Conservation (phyloP, 2,329 filamentous ascomycete species). For the Nakataea oryzae region DNA sequence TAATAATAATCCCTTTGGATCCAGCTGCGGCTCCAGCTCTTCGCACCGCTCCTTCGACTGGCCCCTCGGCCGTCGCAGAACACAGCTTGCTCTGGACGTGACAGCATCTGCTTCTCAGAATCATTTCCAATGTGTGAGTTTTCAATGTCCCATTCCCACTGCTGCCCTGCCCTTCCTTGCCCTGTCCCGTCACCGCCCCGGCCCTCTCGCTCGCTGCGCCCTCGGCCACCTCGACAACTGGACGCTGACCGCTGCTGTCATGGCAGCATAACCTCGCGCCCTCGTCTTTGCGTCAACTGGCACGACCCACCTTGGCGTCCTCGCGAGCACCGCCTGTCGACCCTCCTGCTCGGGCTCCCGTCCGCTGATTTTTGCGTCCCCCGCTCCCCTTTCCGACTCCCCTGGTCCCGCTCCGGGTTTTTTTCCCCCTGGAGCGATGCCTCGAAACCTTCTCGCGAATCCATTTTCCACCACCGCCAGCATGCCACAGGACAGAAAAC, state of each 20-base stretch:
- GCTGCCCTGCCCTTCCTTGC: not conserved
- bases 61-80: not conserved
- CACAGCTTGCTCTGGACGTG: not conserved
- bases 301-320: not conserved
- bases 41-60: not conserved
- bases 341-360: too few relatives aligned
- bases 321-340: not conserved
- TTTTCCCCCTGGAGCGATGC: constrained; percentile 33
- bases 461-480: constrained; percentile 41
- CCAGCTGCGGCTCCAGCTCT: not conserved
- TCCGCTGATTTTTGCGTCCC: not conserved
- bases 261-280: not conserved
- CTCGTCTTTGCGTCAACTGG: not conserved
- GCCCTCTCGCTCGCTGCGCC: not conserved
- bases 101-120: not conserved
- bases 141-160: not conserved
- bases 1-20: not conserved
- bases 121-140: not conserved
- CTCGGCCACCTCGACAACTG: not conserved
- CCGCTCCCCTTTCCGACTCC: constrained; percentile 6
- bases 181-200: not conserved
- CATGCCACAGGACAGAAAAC: constrained; percentile 43
- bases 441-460: constrained; percentile 43
- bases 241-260: not conserved
- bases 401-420: constrained; percentile 5